Percentiles rank a stretch among this genome's conserved stretches.
phyloP scores from a whole-genome alignment of 305 asterid species.

The Fraxinus nigra region DNA sequence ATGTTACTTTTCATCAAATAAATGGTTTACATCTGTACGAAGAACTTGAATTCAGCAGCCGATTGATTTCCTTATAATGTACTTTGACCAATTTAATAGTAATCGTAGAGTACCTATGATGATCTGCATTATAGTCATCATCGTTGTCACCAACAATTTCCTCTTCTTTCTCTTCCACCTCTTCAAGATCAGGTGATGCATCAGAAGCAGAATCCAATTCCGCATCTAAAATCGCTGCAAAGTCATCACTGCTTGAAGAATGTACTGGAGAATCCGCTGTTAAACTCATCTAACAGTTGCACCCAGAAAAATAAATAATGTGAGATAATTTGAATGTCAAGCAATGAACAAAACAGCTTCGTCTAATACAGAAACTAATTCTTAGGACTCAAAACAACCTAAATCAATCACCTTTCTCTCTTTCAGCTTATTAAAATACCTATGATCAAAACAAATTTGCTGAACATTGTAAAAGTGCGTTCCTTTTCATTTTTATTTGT shows the following conservation, averaged over 20 bases:
- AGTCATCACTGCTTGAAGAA: conserved; percentile 81
- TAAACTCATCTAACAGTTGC: conserved; percentile 60
- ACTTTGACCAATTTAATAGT: neutral
- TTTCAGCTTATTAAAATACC: neutral
- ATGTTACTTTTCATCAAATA: neutral
- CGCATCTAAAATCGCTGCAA: conserved; percentile 62
- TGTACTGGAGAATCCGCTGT: conserved; percentile 61
- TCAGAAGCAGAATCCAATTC: conserved; percentile 66
- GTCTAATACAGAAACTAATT: neutral
- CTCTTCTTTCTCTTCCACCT: conserved; percentile 30
- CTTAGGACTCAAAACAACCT: neutral
- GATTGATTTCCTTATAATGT: neutral
- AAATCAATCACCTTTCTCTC: neutral
- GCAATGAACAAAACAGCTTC: neutral
- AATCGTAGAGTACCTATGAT: conserved; percentile 35
- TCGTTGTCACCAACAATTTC: conserved; percentile 23
- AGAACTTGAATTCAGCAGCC: conserved; percentile 11
- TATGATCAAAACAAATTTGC: neutral
- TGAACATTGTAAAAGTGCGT: neutral
- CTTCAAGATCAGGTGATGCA: conserved; percentile 43
- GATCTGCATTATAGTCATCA: conserved; percentile 21
- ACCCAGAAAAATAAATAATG: conserved; percentile 3
- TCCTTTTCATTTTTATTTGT: neutral
- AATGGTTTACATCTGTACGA: neutral
- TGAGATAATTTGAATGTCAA: neutral